Base-by-base conservation (phyloP, 2,329 filamentous ascomycete genomes). In the Penicillium sp. region DNA sequence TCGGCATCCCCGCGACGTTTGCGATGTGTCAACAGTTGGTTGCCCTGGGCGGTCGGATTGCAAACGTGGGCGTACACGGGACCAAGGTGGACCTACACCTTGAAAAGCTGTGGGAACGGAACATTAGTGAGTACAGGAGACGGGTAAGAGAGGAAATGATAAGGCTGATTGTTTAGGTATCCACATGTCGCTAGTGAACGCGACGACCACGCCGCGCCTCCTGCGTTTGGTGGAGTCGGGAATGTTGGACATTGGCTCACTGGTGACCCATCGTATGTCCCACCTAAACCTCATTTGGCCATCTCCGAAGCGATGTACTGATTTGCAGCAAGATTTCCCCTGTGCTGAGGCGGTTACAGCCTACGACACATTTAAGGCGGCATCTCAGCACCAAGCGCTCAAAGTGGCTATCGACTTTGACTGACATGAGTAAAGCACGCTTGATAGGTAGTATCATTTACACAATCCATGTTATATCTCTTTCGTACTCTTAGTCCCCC, bases 11-110 rank as follows among this genome's bases (percentile, higher is more conserved):
- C 0, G 70, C 69, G 0, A 81, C 77, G 0, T 81, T 82, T 58
- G 69, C 76, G 13, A 64, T 81, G 37, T 78, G 75, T 45, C 79
- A 83, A 61, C 66, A 75, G 6, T 58, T 83, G 23, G 72, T 83
- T 8, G 79, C 76, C 0, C 67, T 75, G 0, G 80, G 79, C 1
- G 80, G 78, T 3, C 66, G 70, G 0, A 75, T 83, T 53, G 80
- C 79, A 3, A 83, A 82, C 58, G 72, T 83, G 2, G 80, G 80
- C 7, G 80, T 83, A 6, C 79, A 82, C 56, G 80, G 80, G 0
- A 72, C 66, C n/a, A 75, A 73, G 41, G 79, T 75, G 0, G 68
- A 76, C 47, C 63, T 82, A 35, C 72, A 79, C 33, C 67, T 83
- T 12, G 75, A 82, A 47, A 72, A 69, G 41, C 66, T 82, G 4